phyloP scores from a whole-genome alignment of 768 basidiomycete genomes.

The Kwoniella sp. region DNA sequence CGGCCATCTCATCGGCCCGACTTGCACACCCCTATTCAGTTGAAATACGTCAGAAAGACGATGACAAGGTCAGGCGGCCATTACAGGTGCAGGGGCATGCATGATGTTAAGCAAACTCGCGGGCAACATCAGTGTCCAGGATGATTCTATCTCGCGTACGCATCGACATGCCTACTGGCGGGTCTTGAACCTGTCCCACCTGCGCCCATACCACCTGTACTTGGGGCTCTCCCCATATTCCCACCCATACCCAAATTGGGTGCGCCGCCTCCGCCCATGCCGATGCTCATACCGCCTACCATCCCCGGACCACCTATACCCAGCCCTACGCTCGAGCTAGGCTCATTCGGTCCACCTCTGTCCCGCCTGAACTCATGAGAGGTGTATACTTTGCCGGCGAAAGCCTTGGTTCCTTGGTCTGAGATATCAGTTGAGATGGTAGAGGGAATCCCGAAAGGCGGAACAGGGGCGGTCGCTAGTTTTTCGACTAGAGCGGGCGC shows the following conservation, averaged over 20 bases:
- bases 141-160: slow-evolving; percentile 16
- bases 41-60: too few species aligned
- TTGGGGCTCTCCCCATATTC: neutral
- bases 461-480: slow-evolving; percentile 25
- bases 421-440: neutral
- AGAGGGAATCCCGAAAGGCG: slow-evolving; percentile 37
- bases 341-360: neutral
- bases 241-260: slow-evolving; percentile 2
- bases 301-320: slow-evolving; percentile 14
- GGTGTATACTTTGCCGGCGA: slow-evolving; percentile 48
- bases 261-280: slow-evolving; percentile 9
- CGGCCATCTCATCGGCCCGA: too few species aligned
- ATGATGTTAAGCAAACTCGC: too few species aligned
- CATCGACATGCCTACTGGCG: slow-evolving; percentile 48
- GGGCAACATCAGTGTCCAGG: too few species aligned
- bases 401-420: slow-evolving; percentile 32
- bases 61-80: too few species aligned
- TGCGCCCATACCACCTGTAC: slow-evolving; percentile 3
- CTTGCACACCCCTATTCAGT: too few species aligned
- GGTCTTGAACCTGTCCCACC: slow-evolving; percentile 17
- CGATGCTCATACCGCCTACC: slow-evolving; percentile 5
- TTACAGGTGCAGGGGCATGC: too few species aligned
- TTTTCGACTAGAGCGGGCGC: slow-evolving; percentile 26
- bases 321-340: slow-evolving; percentile 12
- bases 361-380: slow-evolving; percentile 40